Conservation (phyloP, 192 early-diverging fungal species). For the Phlyctochytrium planicorne region DNA sequence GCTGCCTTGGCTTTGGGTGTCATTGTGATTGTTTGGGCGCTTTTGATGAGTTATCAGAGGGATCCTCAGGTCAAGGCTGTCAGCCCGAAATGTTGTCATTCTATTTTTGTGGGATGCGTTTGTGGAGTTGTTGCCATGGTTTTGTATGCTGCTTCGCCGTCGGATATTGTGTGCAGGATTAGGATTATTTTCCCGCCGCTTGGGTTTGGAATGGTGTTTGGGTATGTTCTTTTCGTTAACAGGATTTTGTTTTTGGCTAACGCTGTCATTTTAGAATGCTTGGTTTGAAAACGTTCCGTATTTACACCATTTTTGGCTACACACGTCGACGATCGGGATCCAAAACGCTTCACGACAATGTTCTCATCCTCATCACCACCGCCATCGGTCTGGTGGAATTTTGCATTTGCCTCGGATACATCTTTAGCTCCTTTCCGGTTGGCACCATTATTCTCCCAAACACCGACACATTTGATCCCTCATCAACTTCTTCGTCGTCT, state of each 20-base stretch:
- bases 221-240: background rate
- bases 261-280: too few species aligned
- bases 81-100: background rate
- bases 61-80: background rate
- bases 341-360: background rate
- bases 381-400: background rate
- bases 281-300: conserved; percentile 11
- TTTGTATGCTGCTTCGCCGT: conserved; percentile 4
- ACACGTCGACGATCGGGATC: background rate
- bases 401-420: background rate
- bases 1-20: background rate
- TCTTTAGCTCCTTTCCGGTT: background rate
- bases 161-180: background rate
- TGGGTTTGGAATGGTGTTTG: conserved; percentile 14
- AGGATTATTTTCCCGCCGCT: conserved; percentile 7
- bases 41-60: background rate
- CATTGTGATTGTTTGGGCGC: background rate
- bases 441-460: background rate
- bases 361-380: conserved; percentile 6
- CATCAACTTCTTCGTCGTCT: background rate
- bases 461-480: too few species aligned
- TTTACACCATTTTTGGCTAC: conserved; percentile 17
- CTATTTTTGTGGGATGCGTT: conserved; percentile 1
- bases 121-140: background rate
- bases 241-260: too few species aligned